Percentiles rank a stretch among this genome's conserved stretches.
phyloP scores from a whole-genome alignment of 176 grass and related monocot species.

The Raddia distichophylla region DNA sequence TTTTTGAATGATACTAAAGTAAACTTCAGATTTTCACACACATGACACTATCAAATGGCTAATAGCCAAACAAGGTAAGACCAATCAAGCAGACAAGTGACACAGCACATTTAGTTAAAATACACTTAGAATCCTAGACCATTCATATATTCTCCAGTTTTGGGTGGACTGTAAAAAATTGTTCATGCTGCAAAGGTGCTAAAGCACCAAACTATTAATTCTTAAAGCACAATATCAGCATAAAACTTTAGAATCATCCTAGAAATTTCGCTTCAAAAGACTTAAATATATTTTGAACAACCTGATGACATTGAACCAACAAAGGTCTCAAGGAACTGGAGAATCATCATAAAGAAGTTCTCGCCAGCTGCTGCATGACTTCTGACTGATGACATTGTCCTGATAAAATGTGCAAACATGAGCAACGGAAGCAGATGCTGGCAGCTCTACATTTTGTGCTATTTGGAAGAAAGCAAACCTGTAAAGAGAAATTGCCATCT shows the following conservation, averaged over 20 bases:
- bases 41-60: background rate
- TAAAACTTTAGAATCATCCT: slow-evolving; percentile 26
- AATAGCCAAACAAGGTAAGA: background rate
- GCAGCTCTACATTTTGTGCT: slow-evolving; percentile 15
- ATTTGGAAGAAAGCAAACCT: slow-evolving; percentile 67
- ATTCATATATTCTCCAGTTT: slow-evolving; percentile 2
- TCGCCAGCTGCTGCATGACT: slow-evolving; percentile 79
- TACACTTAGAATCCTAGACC: slow-evolving; percentile 3
- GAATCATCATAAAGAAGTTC: slow-evolving; percentile 85
- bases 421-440: slow-evolving; percentile 33
- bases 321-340: slow-evolving; percentile 98
- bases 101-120: background rate
- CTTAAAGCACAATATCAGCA: background rate
- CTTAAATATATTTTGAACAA: slow-evolving; percentile 36
- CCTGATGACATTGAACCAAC: slow-evolving; percentile 98
- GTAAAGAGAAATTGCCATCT: slow-evolving; percentile 99
- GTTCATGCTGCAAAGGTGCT: background rate
- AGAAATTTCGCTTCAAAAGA: background rate
- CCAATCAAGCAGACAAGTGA: background rate
- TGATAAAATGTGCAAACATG: slow-evolving; percentile 49
- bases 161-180: background rate
- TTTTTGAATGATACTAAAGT: background rate
- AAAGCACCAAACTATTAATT: background rate
- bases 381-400: slow-evolving; percentile 99
- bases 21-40: background rate